These are phyloP conservation scores for Mycena leptocephala DNA, from an alignment of 768 basidiomycete species.

Conservation along the genomic window DNA sequence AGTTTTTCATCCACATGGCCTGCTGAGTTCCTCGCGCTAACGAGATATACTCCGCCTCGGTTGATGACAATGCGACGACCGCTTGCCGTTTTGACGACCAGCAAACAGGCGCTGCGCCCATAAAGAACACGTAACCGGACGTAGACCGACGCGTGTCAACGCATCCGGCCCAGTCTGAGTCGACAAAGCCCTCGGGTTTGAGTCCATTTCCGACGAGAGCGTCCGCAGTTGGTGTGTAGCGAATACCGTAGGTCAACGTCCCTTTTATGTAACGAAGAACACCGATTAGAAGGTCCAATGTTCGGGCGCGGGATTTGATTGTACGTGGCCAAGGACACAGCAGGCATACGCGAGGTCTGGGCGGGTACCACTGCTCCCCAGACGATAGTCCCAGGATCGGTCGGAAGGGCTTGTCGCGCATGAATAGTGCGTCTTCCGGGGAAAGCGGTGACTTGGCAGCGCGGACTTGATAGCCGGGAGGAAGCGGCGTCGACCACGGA, in stretches of 20 bases:
- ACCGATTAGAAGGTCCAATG: constrained; percentile 49
- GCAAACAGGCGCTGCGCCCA: too few species aligned
- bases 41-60: too few species aligned
- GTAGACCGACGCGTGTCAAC: too few species aligned
- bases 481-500: constrained; percentile 15
- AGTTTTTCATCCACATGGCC: too few species aligned
- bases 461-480: too few species aligned
- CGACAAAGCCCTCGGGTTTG: background rate
- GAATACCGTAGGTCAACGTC: constrained; percentile 41
- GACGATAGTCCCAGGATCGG: constrained; percentile 36
- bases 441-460: background rate
- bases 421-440: constrained; percentile 23
- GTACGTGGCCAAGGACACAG: constrained; percentile 27
- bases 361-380: constrained; percentile 32
- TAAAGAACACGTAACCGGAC: too few species aligned
- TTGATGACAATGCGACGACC: too few species aligned
- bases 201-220: too few species aligned
- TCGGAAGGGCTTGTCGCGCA: constrained; percentile 36
- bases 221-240: constrained; percentile 38
- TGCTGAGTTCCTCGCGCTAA: too few species aligned
- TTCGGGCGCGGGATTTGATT: constrained; percentile 32
- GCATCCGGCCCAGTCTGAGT: too few species aligned
- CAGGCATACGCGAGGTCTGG: constrained; percentile 33
- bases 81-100: too few species aligned
- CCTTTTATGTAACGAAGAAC: constrained; percentile 49